A percentile compares a stretch with the other conserved stretches of the same genome.
These are phyloP conservation scores for Meredithiella fracta DNA, from an alignment of 2,329 filamentous ascomycete genomes.

Conservation along the genomic window DNA sequence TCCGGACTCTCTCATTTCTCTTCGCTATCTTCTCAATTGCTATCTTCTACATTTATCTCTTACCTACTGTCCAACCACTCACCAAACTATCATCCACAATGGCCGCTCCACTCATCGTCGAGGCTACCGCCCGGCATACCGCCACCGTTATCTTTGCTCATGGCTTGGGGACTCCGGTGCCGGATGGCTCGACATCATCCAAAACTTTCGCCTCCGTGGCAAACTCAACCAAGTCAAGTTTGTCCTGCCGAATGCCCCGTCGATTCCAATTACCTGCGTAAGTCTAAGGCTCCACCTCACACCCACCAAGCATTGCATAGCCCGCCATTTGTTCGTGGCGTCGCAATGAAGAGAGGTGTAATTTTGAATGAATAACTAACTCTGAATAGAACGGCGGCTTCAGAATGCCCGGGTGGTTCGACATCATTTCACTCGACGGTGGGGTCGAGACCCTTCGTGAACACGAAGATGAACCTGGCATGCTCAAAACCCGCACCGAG, in stretches of 20 bases:
- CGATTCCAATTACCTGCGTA: constrained; percentile 71
- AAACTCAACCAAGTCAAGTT: constrained; percentile 85
- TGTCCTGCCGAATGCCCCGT: constrained; percentile 79
- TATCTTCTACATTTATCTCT: neutral
- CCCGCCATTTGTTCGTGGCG: neutral
- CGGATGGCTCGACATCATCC: constrained; percentile 67
- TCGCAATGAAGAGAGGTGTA: neutral
- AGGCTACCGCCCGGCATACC: constrained; percentile 68
- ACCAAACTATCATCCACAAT: neutral
- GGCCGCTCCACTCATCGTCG: constrained; percentile 48
- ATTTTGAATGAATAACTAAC: neutral
- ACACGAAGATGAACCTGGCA: constrained; percentile 53
- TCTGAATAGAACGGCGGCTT: constrained; percentile 50
- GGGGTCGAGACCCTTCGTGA: constrained; percentile 20
- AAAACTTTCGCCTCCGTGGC: constrained; percentile 68
- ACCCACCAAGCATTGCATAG: neutral
- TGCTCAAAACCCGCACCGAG: constrained; percentile 55
- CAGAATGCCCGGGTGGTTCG: constrained; percentile 77
- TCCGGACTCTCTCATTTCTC: neutral
- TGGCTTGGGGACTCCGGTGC: constrained; percentile 71
- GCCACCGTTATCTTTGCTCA: constrained; percentile 91
- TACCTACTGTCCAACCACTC: neutral
- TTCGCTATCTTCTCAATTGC: neutral
- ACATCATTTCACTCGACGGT: constrained; percentile 38
- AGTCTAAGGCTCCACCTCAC: constrained; percentile 17